Evolutionary conservation across 495 filamentous ascomycete species (phyloP).

Genomic region (Emericellopsis terricola): DNA sequence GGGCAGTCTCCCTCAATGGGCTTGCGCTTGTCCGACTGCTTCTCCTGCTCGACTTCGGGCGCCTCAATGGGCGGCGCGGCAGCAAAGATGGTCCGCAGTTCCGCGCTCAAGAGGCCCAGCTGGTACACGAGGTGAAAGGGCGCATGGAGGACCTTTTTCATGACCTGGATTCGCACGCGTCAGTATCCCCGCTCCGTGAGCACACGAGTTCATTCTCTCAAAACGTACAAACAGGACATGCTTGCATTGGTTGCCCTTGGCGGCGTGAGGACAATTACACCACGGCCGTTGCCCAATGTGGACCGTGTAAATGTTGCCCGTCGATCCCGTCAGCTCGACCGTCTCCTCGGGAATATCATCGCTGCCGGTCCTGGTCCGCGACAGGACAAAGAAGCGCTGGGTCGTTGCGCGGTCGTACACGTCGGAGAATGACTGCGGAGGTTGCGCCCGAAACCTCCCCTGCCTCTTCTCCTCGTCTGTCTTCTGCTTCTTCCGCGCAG

Average conservation of each 20-base stretch:
- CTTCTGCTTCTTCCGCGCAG: neutral
- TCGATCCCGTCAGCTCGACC: conserved; percentile 55
- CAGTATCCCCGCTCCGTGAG: neutral
- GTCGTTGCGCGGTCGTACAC: conserved; percentile 19
- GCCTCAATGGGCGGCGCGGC: conserved; percentile 25
- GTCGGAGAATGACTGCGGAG: conserved; percentile 16
- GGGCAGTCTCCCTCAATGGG: conserved; percentile 56
- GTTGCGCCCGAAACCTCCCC: conserved; percentile 15
- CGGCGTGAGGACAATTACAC: conserved; percentile 51
- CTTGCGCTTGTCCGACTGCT: conserved; percentile 18
- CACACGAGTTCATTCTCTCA: neutral
- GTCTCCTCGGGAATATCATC: conserved; percentile 18
- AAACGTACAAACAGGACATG: conserved; percentile 13
- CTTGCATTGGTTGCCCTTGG: conserved; percentile 58
- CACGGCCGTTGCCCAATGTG: conserved; percentile 29
- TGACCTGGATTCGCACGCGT: conserved; percentile 22
- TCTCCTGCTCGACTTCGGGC: conserved; percentile 2
- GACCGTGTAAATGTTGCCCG: conserved; percentile 56
- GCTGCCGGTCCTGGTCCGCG: conserved; percentile 12
- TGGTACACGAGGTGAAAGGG: conserved; percentile 50
- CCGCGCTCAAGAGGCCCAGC: conserved; percentile 46
- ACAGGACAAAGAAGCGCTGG: conserved; percentile 25
- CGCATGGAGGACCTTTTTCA: conserved; percentile 47
- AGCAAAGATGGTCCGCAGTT: conserved; percentile 43
- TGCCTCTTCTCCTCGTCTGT: neutral